phyloP scores from a whole-genome alignment of 116 monocot species.

The Phalaenopsis hybrid region DNA sequence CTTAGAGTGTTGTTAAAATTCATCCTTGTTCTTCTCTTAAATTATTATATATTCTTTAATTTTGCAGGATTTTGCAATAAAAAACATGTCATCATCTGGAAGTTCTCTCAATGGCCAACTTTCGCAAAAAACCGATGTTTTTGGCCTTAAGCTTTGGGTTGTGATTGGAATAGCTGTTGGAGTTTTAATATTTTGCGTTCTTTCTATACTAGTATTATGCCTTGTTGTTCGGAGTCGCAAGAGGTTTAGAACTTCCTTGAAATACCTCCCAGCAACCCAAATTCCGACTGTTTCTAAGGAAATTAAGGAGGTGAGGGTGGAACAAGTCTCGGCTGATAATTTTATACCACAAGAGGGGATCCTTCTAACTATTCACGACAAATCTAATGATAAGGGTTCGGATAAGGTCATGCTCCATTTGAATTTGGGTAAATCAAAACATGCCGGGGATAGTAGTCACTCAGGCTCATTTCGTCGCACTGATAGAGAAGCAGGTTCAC shows the following conservation, averaged over 20 bases:
- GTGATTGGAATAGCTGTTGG: conserved; percentile 21
- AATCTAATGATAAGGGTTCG: conserved; percentile 37
- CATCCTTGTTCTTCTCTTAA: background rate
- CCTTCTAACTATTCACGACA: conserved; percentile 30
- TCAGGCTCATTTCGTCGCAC: conserved; percentile 20
- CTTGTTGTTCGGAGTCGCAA: conserved; percentile 15
- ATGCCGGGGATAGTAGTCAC: conserved; percentile 7
- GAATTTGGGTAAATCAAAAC: conserved; percentile 8
- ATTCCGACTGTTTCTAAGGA: conserved; percentile 59
- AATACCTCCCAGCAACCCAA: conserved; percentile 29
- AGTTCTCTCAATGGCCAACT: conserved; percentile 50
- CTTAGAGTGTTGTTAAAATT: background rate
- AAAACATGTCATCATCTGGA: conserved; percentile 41
- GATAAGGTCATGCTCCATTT: conserved; percentile 30
- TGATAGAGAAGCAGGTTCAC: conserved; percentile 20
- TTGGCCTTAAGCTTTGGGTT: conserved; percentile 29
- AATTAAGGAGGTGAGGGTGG: conserved; percentile 62
- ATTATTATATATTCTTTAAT: background rate
- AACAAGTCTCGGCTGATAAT: conserved; percentile 24
- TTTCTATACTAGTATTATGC: conserved; percentile 11
- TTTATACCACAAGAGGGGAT: conserved; percentile 24
- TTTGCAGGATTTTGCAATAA: conserved; percentile 8
- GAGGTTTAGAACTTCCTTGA: conserved; percentile 15
- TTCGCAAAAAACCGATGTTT: conserved; percentile 26
- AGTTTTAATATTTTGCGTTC: conserved; percentile 12